phyloP scores from a whole-genome alignment of 805 yeast species.

The Teunomyces atbi region DNA sequence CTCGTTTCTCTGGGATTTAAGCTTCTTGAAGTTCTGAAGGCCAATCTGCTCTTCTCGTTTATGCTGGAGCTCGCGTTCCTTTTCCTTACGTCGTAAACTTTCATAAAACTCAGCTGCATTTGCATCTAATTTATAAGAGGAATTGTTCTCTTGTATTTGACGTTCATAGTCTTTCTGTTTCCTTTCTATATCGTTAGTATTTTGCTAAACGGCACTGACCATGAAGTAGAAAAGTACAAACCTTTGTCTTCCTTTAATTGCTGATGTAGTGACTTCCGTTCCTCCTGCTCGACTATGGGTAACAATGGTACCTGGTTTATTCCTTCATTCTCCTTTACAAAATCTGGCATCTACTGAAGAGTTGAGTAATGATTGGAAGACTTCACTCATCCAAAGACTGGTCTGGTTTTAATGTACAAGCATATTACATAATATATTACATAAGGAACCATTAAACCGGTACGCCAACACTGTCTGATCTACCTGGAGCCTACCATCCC shows the following conservation, averaged over 20 bases:
- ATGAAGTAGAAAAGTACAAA: conserved; percentile 17
- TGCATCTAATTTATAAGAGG: conserved; percentile 40
- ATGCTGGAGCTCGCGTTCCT: conserved; percentile 15
- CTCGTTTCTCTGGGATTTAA: not conserved
- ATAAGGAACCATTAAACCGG: rapidly evolving
- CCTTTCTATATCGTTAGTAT: conserved; percentile 24
- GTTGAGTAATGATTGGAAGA: not conserved
- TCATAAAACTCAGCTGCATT: conserved; percentile 37
- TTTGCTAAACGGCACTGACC: no score
- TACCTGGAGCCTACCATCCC: no score
- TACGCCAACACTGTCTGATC: no score
- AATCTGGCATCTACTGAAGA: conserved; percentile 9
- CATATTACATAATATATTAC: no score
- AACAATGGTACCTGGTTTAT: not conserved
- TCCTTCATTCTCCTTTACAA: conserved; percentile 10
- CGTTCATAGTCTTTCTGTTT: conserved; percentile 33
- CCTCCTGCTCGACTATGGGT: conserved; percentile 16
- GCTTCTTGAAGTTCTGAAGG: conserved; percentile 11
- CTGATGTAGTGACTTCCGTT: conserved; percentile 40
- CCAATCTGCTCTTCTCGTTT: conserved; percentile 22
- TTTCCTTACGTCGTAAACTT: conserved; percentile 19
- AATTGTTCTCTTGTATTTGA: conserved; percentile 30
- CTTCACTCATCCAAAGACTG: no score
- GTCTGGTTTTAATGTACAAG: no score
- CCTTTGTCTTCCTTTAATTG: conserved; percentile 42